Percentiles rank a stretch among this genome's conserved stretches.
Conservation (phyloP, 768 basidiomycete species). For the Xerocomus potaroensis region DNA sequence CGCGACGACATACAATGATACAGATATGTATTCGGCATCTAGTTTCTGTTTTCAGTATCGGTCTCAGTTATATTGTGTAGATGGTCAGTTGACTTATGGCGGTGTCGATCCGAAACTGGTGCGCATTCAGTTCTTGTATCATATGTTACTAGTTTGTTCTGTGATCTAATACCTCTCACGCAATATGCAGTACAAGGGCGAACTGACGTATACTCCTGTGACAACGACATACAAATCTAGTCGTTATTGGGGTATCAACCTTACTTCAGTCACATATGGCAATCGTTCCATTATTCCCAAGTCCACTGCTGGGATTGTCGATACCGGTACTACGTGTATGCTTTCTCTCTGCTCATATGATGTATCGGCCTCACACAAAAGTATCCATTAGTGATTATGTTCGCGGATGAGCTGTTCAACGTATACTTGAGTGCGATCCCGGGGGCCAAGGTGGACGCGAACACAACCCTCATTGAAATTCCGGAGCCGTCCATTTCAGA, state of each 20-base stretch:
- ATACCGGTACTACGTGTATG: constrained; percentile 24
- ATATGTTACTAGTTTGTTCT: background rate
- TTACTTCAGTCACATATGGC: constrained; percentile 11
- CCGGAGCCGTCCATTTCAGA: constrained; percentile 6
- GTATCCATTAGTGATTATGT: constrained; percentile 8
- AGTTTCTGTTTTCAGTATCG: background rate
- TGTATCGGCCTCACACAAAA: background rate
- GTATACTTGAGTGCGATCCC: constrained; percentile 5
- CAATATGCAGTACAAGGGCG: constrained; percentile 13
- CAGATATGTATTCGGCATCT: constrained; percentile 2
- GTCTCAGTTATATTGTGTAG: constrained; percentile 6
- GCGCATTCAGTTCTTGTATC: background rate
- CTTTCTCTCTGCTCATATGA: background rate
- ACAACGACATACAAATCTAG: constrained; percentile 18
- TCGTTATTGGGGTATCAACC: constrained; percentile 23
- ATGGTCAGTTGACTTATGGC: constrained; percentile 19
- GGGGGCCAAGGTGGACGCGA: constrained; percentile 7
- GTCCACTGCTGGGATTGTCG: constrained; percentile 25
- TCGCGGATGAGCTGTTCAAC: constrained; percentile 12
- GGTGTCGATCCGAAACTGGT: constrained; percentile 10
- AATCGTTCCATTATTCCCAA: constrained; percentile 4
- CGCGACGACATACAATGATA: constrained; percentile 8
- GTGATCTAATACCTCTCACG: background rate
- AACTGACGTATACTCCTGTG: constrained; percentile 19
- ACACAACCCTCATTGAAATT: constrained; percentile 13